Conservation (phyloP, 164 flowering plant species). For the Hamamelis virginiana region DNA sequence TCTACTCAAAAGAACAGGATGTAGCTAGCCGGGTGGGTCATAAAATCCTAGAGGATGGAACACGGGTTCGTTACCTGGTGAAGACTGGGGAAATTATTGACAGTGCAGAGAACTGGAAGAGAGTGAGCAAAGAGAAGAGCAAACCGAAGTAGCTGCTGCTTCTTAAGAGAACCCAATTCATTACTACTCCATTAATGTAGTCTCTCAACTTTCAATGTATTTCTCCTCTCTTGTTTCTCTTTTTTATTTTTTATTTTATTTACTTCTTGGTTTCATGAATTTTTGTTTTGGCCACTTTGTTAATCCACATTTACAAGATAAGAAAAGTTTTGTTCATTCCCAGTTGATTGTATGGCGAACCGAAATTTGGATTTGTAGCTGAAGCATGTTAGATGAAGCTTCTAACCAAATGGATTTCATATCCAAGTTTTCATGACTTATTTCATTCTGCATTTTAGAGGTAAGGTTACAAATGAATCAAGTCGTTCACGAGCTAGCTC, state of each 20-base stretch:
- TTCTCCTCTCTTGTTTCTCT: background rate
- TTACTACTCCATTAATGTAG: background rate
- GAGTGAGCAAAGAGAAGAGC: slow-evolving; percentile 47
- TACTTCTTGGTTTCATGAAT: background rate
- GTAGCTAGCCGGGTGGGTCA: slow-evolving; percentile 95
- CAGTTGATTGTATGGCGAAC: no score
- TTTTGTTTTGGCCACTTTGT: background rate
- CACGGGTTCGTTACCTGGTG: slow-evolving; percentile 77
- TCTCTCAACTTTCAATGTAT: background rate
- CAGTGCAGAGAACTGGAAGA: slow-evolving; percentile 78
- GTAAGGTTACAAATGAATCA: no score
- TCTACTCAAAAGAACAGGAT: slow-evolving; percentile 82
- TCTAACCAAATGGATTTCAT: no score
- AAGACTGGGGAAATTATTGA: slow-evolving; percentile 96
- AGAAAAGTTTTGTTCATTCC: background rate
- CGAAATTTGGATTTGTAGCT: background rate
- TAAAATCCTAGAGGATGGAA: slow-evolving; percentile 78
- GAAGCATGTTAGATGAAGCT: no score
- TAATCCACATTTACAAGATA: background rate
- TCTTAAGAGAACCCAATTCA: slow-evolving; percentile 17
- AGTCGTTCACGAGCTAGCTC: no score
- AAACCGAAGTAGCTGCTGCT: slow-evolving; percentile 41
- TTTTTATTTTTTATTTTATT: background rate
- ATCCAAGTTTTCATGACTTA: no score
- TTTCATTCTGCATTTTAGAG: no score